Conservation (phyloP, 345 rosid species). For the Dipteronia sinensis region DNA sequence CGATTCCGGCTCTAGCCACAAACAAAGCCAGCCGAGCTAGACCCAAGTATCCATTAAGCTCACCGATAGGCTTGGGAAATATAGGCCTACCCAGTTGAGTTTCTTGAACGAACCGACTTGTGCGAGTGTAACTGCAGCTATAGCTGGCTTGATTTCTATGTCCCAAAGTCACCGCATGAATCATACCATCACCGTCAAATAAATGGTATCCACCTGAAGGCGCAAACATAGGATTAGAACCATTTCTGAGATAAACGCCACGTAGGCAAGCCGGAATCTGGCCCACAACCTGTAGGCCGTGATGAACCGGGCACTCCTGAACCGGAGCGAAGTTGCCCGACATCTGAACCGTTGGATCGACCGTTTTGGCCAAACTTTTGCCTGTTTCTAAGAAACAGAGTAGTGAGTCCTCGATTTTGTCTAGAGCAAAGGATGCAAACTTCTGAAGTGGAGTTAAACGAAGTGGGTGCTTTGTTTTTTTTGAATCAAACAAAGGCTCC, state of each 20-base stretch:
- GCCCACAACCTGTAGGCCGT: slow-evolving; percentile 50
- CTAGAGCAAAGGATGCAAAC: slow-evolving; percentile 38
- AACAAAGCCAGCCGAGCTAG: slow-evolving; percentile 58
- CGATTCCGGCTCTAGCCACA: slow-evolving; percentile 53
- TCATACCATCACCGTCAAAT: slow-evolving; percentile 89
- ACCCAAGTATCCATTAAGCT: slow-evolving; percentile 77
- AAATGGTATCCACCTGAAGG: slow-evolving; percentile 73
- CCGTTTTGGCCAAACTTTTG: slow-evolving; percentile 32
- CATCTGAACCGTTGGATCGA: slow-evolving; percentile 53
- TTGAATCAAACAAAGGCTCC: too few relatives aligned
- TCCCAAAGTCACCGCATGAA: slow-evolving; percentile 67
- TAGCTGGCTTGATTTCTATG: slow-evolving; percentile 48
- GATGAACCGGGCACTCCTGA: slow-evolving; percentile 63
- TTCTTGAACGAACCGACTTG: slow-evolving; percentile 68
- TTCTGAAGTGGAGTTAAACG: slow-evolving; percentile 41
- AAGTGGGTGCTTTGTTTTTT: slow-evolving; percentile 5
- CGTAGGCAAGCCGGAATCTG: slow-evolving; percentile 52
- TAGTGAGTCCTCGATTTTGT: slow-evolving; percentile 41
- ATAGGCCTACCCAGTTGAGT: slow-evolving; percentile 48
- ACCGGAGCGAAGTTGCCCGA: slow-evolving; percentile 77
- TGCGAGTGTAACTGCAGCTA: slow-evolving; percentile 62
- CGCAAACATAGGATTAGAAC: slow-evolving; percentile 62
- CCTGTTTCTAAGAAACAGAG: slow-evolving; percentile 32
- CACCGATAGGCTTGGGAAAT: slow-evolving; percentile 79
- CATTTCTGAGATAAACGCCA: slow-evolving; percentile 74